Evolutionary conservation across 495 filamentous ascomycete genomes (phyloP).

Genomic region (Cercophora scortea): DNA sequence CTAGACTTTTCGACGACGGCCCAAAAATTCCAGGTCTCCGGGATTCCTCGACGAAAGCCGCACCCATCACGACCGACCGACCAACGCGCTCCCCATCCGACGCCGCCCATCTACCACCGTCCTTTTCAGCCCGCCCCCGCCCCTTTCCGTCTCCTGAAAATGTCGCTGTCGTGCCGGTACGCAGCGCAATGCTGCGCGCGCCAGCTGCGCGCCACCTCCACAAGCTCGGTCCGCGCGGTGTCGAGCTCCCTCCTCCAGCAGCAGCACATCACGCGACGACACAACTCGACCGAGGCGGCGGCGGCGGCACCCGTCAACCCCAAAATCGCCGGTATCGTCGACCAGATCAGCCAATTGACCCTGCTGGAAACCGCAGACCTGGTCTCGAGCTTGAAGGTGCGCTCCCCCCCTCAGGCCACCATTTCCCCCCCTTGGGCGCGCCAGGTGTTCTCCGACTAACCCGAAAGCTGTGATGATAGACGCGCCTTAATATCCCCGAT

Average conservation of each 20-base stretch:
- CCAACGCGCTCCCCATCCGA: slow-evolving; percentile 1
- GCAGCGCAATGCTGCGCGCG: slow-evolving; percentile 53
- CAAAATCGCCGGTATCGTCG: slow-evolving; percentile 88
- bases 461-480: slow-evolving; percentile 38
- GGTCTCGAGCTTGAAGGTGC: slow-evolving; percentile 80
- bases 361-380: slow-evolving; percentile 94
- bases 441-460: not conserved
- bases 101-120: not conserved
- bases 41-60: slow-evolving; percentile 8
- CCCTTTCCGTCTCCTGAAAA: slow-evolving; percentile 22
- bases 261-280: slow-evolving; percentile 45
- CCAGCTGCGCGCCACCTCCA: slow-evolving; percentile 37
- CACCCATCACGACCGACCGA: slow-evolving; percentile 5
- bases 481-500: slow-evolving; percentile 95
- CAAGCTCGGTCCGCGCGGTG: slow-evolving; percentile 21
- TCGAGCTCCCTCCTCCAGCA: slow-evolving; percentile 30
- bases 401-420: not conserved
- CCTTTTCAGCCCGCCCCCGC: not conserved
- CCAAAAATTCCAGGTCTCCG: slow-evolving; percentile 19
- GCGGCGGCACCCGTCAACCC: slow-evolving; percentile 53
- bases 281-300: slow-evolving; percentile 63
- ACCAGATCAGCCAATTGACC: slow-evolving; percentile 97
- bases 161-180: slow-evolving; percentile 53
- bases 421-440: not conserved
- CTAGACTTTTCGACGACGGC: slow-evolving; percentile 16